Conservation (phyloP, 352 stramenopile species). For the Pythium insidiosum region DNA sequence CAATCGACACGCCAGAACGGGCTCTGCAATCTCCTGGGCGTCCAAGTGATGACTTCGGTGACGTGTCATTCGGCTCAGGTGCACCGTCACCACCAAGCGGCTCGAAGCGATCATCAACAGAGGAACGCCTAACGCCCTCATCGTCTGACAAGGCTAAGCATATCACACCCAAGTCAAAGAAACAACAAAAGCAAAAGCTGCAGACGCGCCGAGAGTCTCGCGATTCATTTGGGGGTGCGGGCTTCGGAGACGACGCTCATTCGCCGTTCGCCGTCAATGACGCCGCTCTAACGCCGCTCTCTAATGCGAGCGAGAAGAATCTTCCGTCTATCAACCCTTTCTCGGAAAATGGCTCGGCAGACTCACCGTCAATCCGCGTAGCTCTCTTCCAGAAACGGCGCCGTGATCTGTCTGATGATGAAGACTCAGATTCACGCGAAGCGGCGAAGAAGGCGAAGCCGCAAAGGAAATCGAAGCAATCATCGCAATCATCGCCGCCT, state of each 20-base stretch:
- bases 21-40: too few species aligned
- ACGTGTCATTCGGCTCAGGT: too few species aligned
- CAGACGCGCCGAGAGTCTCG: slow-evolving; percentile 12
- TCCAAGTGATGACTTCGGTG: too few species aligned
- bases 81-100: too few species aligned
- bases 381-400: slow-evolving; percentile 42
- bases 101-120: too few species aligned
- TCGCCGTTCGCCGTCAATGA: slow-evolving; percentile 62
- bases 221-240: slow-evolving; percentile 22
- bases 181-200: slow-evolving; percentile 17
- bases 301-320: slow-evolving; percentile 60
- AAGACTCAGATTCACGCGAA: too few species aligned
- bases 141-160: too few species aligned
- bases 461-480: slow-evolving; percentile 19
- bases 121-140: too few species aligned
- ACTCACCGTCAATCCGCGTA: slow-evolving; percentile 42
- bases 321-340: slow-evolving; percentile 48
- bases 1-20: too few species aligned
- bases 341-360: slow-evolving; percentile 28
- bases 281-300: slow-evolving; percentile 51
- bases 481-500: too few species aligned
- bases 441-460: slow-evolving; percentile 19
- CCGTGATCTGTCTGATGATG: too few species aligned
- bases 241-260: slow-evolving; percentile 6
- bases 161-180: too few species aligned